phyloP scores from a whole-genome alignment of 164 flowering plant species.

The Vitis rupestris region DNA sequence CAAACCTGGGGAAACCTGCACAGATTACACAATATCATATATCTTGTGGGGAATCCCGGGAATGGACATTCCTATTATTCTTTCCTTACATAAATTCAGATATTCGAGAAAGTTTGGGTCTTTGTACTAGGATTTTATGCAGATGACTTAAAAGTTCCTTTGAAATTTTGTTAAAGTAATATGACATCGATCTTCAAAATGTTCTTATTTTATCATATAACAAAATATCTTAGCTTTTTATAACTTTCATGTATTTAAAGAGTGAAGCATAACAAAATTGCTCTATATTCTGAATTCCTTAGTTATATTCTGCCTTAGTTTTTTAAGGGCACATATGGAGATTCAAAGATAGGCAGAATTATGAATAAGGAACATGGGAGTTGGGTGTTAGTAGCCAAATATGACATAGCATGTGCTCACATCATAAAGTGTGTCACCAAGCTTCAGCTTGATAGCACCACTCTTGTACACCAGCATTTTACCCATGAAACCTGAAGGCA shows the following conservation, averaged over 20 bases:
- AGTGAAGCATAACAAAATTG: background rate
- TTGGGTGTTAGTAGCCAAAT: too few species aligned
- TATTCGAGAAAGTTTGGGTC: too few species aligned
- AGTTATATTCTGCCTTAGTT: background rate
- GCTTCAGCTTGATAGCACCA: conserved; percentile 62
- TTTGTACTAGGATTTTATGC: too few species aligned
- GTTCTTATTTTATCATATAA: background rate
- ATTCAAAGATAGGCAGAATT: background rate
- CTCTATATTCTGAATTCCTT: background rate
- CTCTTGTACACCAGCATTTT: conserved; percentile 58
- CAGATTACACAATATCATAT: background rate
- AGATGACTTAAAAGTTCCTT: too few species aligned
- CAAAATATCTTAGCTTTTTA: background rate
- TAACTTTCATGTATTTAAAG: background rate
- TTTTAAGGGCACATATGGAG: background rate
- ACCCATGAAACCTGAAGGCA: conserved; percentile 56
- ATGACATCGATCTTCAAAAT: background rate
- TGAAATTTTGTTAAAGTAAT: background rate
- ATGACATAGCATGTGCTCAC: conserved; percentile 32
- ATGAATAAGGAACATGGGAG: background rate
- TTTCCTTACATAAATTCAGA: too few species aligned
- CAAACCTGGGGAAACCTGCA: conserved; percentile 62
- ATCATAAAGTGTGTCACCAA: conserved; percentile 56
- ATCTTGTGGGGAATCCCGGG: too few species aligned
- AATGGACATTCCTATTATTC: too few species aligned